Base-by-base conservation (phyloP, 768 basidiomycete genomes). In the Gautieria morchelliformis region DNA sequence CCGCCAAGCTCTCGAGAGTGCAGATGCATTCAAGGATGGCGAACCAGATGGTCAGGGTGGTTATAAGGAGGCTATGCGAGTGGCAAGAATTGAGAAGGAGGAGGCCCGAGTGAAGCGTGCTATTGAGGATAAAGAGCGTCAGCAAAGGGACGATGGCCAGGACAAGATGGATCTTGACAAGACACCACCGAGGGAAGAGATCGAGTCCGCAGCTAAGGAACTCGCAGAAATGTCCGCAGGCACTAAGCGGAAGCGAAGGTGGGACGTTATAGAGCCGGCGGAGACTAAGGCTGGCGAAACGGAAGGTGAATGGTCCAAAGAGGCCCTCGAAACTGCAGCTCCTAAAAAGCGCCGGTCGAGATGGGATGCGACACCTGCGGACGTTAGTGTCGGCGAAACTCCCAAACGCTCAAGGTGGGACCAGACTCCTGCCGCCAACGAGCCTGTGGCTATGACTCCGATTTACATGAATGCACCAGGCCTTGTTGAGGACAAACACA, bases 331-430 rank as follows among this genome's bases (percentile, higher is more conserved):
- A 53, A 78, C 77, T 27, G 81, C 85, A 56, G 84, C 84, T 22
- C 84, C 90, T 45, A 93, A 90, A 73, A 95, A 95, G 72, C 86
- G 91, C 59, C 84, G 92, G 63, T 97, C 94, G 56, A 80, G 95
- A 50, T 97, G 95, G 95, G 95, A 98, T 69, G 92, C 93, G 53
- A 83, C 93, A 0, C 93, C 94, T 11, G 81, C 85, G 4, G 91
- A 92, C 57, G 63, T 66, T 9, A 68, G 72, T 39, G 68, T 74
- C 8, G 73, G 76, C 41, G 84, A 90, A 62, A 82, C 87, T 17
- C 88, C 89, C 30, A 94, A 93, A 68, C 85, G 87, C 51, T 97
- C 94, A 30, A 83, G 94, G 52, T 99, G 95, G 96, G 96, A 99
- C 69, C 93, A 96, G 71, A 89, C 92, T 17, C 93, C 96, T 6